Conservation (phyloP, 345 rosid genomes). For the Eucalyptus brandiana region DNA sequence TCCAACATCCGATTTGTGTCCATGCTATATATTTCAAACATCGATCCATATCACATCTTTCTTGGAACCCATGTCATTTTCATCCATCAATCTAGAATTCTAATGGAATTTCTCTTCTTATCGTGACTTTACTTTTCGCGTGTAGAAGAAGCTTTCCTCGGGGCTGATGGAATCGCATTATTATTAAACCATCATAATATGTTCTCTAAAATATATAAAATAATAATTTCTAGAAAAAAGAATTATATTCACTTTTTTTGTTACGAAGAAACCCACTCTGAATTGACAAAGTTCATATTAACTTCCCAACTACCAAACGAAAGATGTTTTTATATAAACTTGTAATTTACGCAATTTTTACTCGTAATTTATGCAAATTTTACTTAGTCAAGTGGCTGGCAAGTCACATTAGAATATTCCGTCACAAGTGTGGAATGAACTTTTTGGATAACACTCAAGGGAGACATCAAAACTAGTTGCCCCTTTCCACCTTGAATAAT, state of each 20-base stretch:
- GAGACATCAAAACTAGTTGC: not conserved
- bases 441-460: not conserved
- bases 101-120: not conserved
- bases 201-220: not conserved
- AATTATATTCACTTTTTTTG: not conserved
- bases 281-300: not conserved
- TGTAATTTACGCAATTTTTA: not conserved
- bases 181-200: not conserved
- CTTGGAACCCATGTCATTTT: not conserved
- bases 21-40: not conserved
- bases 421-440: not conserved
- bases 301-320: not conserved
- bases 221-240: not conserved
- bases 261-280: not conserved
- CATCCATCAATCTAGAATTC: not conserved
- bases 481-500: not conserved
- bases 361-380: not conserved
- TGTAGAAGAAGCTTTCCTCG: not conserved
- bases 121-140: not conserved
- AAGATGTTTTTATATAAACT: not conserved
- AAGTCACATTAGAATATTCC: not conserved
- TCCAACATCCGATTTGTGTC: not conserved
- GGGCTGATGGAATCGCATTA: not conserved
- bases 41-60: not conserved
- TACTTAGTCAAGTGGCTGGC: not conserved